Conservation (phyloP, 176 grass and related monocot species). For the Ensete ventricosum region DNA sequence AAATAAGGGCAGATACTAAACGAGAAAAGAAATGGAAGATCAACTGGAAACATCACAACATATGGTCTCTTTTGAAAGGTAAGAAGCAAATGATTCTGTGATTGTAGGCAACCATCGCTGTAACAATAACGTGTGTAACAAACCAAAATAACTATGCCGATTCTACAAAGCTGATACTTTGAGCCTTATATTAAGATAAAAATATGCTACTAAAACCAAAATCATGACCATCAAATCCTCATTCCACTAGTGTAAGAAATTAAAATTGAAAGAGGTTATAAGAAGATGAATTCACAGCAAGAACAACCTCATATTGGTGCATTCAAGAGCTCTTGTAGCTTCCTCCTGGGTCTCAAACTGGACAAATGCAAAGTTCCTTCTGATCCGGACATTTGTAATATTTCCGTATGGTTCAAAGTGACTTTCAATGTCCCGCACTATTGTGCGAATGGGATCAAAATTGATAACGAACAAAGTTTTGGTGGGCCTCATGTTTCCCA, state of each 20-base stretch:
- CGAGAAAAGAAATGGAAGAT: too few species aligned
- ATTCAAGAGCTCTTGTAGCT: constrained; percentile 66
- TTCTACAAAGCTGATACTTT: too few species aligned
- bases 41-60: too few species aligned
- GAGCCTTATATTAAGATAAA: too few species aligned
- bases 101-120: too few species aligned
- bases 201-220: too few species aligned
- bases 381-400: constrained; percentile 75
- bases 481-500: constrained; percentile 56
- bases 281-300: not conserved
- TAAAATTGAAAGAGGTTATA: not conserved
- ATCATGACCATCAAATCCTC: too few species aligned
- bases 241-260: not conserved
- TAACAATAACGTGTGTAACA: too few species aligned
- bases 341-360: constrained; percentile 91
- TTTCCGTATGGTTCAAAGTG: constrained; percentile 84
- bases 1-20: too few species aligned
- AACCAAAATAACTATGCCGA: too few species aligned
- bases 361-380: constrained; percentile 93
- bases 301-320: constrained; percentile 66
- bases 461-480: constrained; percentile 94
- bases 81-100: too few species aligned
- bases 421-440: constrained; percentile 62
- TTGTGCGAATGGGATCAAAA: constrained; percentile 86
- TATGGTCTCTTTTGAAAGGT: too few species aligned